Conservation (phyloP, 169 alveolate genomes). For the Plasmodium vinckei region DNA sequence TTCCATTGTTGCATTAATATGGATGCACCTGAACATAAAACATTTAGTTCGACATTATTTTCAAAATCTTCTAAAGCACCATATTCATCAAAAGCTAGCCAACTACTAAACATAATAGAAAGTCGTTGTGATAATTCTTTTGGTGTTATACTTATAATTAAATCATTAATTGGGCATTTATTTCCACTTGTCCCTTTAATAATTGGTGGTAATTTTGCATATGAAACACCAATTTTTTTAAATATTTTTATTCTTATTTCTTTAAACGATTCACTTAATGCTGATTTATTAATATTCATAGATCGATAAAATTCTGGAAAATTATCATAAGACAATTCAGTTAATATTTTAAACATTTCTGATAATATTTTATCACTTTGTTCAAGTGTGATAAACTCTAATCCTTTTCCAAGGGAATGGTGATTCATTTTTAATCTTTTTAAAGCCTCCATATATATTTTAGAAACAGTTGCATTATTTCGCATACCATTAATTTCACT, state of each 20-base stretch:
- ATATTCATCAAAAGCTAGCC: conserved; percentile 58
- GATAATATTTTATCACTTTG: conserved; percentile 43
- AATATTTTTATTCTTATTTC: conserved; percentile 40
- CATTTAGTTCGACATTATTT: conserved; percentile 48
- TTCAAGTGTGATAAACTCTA: conserved; percentile 16
- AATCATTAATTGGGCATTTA: conserved; percentile 15
- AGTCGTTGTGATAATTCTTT: conserved; percentile 62
- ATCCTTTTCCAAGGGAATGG: not conserved
- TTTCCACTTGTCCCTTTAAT: conserved; percentile 10
- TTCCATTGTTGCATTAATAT: conserved; percentile 67
- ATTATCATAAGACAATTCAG: conserved; percentile 47
- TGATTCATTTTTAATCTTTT: conserved; percentile 11
- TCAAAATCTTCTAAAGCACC: conserved; percentile 25
- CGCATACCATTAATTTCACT: conserved; percentile 13
- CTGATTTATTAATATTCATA: conserved; percentile 20
- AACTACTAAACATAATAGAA: conserved; percentile 48
- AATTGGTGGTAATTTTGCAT: conserved; percentile 56
- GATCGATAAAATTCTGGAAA: conserved; percentile 30
- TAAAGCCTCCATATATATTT: conserved; percentile 16
- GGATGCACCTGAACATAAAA: conserved; percentile 63
- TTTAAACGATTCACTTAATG: conserved; percentile 36
- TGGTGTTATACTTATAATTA: conserved; percentile 48
- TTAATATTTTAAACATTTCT: conserved; percentile 58
- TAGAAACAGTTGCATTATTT: not conserved
- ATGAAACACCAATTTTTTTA: conserved; percentile 48